Evolutionary conservation across 2,329 filamentous ascomycete genomes (phyloP).

Genomic region (Podosphaera aphanis): DNA sequence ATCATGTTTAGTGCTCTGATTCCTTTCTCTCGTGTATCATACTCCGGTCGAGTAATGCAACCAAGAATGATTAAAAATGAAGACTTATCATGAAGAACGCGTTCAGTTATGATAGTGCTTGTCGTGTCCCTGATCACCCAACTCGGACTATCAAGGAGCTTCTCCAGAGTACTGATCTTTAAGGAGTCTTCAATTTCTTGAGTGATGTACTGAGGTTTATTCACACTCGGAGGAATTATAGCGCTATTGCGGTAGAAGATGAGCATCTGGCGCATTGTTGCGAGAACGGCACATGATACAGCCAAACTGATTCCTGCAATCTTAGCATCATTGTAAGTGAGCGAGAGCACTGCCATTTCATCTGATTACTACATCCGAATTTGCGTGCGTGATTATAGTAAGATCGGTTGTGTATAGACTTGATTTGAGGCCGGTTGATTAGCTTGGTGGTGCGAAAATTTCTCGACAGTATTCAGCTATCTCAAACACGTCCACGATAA

Average conservation of each 20-base stretch:
- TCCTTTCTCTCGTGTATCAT: slow-evolving; percentile 32
- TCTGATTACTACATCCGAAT: slow-evolving; percentile 7
- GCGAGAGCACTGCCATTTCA: slow-evolving; percentile 14
- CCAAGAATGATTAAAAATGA: slow-evolving; percentile 28
- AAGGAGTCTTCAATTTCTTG: slow-evolving; percentile 54
- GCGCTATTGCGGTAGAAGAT: slow-evolving; percentile 37
- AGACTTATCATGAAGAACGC: slow-evolving; percentile 32
- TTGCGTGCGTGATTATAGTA: not conserved
- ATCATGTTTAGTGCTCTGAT: slow-evolving; percentile 32
- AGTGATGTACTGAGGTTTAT: slow-evolving; percentile 49
- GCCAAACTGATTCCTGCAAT: slow-evolving; percentile 17
- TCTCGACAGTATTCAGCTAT: too few relatives aligned
- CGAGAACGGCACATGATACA: slow-evolving; percentile 33
- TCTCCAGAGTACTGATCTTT: slow-evolving; percentile 39
- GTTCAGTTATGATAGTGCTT: slow-evolving; percentile 31
- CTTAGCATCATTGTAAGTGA: slow-evolving; percentile 9
- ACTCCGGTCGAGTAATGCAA: slow-evolving; percentile 33
- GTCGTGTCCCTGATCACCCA: slow-evolving; percentile 49
- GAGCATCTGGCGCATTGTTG: slow-evolving; percentile 34
- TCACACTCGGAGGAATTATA: slow-evolving; percentile 38
- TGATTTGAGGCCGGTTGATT: too few relatives aligned
- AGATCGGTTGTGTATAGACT: too few relatives aligned
- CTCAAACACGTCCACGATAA: too few relatives aligned
- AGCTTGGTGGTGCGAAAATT: not conserved
- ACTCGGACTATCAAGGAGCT: slow-evolving; percentile 46